These are phyloP conservation scores for Kluyveromyces aestuarii DNA, from an alignment of 805 yeast species.

Conservation along the genomic window DNA sequence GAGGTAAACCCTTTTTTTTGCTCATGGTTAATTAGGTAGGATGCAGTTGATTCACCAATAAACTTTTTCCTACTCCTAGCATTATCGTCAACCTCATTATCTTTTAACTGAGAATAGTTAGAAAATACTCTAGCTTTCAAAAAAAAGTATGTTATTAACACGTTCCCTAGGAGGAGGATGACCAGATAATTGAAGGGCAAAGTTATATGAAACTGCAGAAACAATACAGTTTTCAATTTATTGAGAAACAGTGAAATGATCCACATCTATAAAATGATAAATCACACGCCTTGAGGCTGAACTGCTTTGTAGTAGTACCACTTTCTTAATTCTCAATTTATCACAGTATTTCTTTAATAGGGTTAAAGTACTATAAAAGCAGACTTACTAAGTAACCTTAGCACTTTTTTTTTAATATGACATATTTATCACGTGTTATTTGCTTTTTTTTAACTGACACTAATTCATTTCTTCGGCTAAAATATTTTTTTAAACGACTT, in stretches of 20 bases:
- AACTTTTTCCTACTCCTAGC: background rate
- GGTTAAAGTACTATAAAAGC: background rate
- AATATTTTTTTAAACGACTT: too few relatives aligned
- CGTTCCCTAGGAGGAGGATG: background rate
- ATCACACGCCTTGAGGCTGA: background rate
- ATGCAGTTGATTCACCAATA: conserved; percentile 1
- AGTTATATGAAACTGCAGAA: conserved; percentile 2
- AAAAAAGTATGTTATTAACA: background rate
- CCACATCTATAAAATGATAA: background rate
- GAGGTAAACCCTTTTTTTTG: conserved; percentile 34
- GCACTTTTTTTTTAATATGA: background rate
- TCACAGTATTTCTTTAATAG: too few relatives aligned
- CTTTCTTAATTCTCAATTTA: too few relatives aligned
- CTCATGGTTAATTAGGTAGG: background rate
- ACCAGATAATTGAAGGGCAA: conserved; percentile 1
- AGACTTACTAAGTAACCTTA: background rate
- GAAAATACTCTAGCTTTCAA: background rate
- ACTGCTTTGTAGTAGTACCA: too few relatives aligned
- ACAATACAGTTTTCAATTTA: background rate
- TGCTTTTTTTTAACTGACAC: too few relatives aligned
- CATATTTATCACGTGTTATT: background rate
- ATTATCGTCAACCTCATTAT: background rate
- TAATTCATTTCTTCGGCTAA: too few relatives aligned
- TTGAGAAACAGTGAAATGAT: background rate
- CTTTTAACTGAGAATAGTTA: conserved; percentile 1